A percentile compares a stretch with the other conserved stretches of the same genome.
phyloP scores from a whole-genome alignment of 768 basidiomycete genomes.

The Mycena amicta region DNA sequence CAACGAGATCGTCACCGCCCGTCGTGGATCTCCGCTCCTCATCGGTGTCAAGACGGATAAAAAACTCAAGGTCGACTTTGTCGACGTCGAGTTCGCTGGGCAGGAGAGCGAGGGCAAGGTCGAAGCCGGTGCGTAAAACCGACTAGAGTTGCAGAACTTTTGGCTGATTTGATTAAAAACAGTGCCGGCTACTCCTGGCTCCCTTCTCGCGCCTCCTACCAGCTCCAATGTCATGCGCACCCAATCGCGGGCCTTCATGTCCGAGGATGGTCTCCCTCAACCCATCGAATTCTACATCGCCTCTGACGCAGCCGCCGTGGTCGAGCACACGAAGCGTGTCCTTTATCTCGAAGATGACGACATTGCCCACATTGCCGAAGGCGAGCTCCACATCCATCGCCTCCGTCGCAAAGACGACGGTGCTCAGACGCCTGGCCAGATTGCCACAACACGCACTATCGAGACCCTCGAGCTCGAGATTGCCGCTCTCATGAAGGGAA shows the following conservation, averaged over 20 bases:
- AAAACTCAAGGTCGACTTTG: conserved; percentile 99
- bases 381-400: conserved; percentile 98
- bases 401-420: conserved; percentile 87
- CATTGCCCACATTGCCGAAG: conserved; percentile 95
- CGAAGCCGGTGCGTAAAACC: conserved; percentile 41
- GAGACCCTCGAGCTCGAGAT: conserved; percentile 98
- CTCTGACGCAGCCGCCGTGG: conserved; percentile 92
- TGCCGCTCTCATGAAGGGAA: conserved; percentile 99
- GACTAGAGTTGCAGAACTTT: conserved; percentile 26
- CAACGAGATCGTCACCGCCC: conserved; percentile 92
- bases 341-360: conserved; percentile 99
- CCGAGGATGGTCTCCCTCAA: conserved; percentile 96
- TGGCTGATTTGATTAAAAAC: too few relatives aligned
- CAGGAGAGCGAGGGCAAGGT: conserved; percentile 55
- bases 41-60: conserved; percentile 99
- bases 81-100: conserved; percentile 93
- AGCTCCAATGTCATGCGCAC: conserved; percentile 85
- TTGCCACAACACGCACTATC: conserved; percentile 85
- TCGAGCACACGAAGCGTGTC: conserved; percentile 99
- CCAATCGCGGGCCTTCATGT: conserved; percentile 97
- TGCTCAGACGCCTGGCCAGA: conserved; percentile 56
- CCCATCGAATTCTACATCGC: conserved; percentile 99
- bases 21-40: conserved; percentile 93
- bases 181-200: conserved; percentile 53
- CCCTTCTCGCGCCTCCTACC: conserved; percentile 67